phyloP scores from a whole-genome alignment of 2,329 filamentous ascomycete species.

The Alternaria triticina region DNA sequence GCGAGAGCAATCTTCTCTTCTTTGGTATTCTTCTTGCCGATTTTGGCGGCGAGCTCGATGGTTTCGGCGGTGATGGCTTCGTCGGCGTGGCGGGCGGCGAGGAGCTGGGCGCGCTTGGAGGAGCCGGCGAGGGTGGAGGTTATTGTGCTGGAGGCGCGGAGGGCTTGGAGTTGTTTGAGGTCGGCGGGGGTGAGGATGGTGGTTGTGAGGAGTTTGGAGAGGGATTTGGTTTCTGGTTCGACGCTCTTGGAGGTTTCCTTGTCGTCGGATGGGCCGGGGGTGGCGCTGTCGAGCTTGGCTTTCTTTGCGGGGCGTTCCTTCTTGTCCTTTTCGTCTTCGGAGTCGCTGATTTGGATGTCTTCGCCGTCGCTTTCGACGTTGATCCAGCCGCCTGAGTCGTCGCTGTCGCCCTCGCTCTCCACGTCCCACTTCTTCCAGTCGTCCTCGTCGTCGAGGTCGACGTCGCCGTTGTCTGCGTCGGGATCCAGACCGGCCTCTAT shows the following conservation, averaged over 20 bases:
- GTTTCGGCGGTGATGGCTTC: slow-evolving; percentile 89
- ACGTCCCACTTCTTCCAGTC: slow-evolving; percentile 67
- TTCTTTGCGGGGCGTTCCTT: slow-evolving; percentile 68
- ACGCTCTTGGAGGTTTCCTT: slow-evolving; percentile 48
- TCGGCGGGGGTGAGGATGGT: slow-evolving; percentile 95
- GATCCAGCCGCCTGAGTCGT: slow-evolving; percentile 90
- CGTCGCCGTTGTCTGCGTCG: slow-evolving; percentile 66
- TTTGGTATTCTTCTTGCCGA: slow-evolving; percentile 82
- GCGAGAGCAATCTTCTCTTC: slow-evolving; percentile 87
- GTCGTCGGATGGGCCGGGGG: slow-evolving; percentile 45
- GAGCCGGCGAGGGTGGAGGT: slow-evolving; percentile 63
- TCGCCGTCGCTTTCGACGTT: slow-evolving; percentile 83
- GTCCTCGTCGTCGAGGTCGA: slow-evolving; percentile 65
- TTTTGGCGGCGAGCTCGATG: slow-evolving; percentile 83
- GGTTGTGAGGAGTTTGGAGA: slow-evolving; percentile 79
- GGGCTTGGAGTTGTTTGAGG: slow-evolving; percentile 89
- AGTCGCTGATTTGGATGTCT: slow-evolving; percentile 74
- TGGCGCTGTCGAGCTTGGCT: slow-evolving; percentile 59
- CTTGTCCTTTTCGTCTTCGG: slow-evolving; percentile 68
- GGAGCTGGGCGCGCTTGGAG: slow-evolving; percentile 49
- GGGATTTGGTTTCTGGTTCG: slow-evolving; percentile 48
- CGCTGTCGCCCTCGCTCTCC: slow-evolving; percentile 63
- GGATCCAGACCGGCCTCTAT: slow-evolving; percentile 70
- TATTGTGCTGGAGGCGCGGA: slow-evolving; percentile 75
- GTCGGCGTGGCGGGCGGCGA: slow-evolving; percentile 71